Conservation (phyloP, 148 eudicot genomes). For the Fagopyrum homotropicum region DNA sequence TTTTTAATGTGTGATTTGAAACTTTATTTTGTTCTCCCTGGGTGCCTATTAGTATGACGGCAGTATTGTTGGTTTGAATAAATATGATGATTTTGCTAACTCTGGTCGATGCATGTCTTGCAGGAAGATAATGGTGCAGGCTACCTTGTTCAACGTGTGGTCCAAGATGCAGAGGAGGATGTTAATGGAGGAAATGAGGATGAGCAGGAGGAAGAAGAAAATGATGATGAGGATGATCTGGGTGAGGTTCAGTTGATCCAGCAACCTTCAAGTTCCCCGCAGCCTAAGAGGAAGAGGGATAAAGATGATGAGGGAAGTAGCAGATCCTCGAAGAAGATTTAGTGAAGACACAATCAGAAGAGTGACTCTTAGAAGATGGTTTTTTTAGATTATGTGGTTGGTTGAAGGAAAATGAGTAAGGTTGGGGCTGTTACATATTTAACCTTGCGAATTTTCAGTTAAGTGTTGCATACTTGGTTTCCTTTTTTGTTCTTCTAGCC, state of each 20-base stretch:
- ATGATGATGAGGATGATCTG: slow-evolving; percentile 47
- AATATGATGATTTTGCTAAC: not conserved
- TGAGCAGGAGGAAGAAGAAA: slow-evolving; percentile 42
- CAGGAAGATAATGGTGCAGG: slow-evolving; percentile 72
- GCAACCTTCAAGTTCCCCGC: slow-evolving; percentile 26
- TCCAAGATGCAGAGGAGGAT: slow-evolving; percentile 37
- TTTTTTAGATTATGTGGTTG: not conserved
- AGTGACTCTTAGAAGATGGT: not conserved
- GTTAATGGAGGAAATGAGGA: slow-evolving; percentile 46
- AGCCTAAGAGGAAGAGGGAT: slow-evolving; percentile 41
- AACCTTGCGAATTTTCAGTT: not conserved
- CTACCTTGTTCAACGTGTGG: slow-evolving; percentile 67
- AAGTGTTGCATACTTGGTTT: not conserved
- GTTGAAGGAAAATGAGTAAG: not conserved
- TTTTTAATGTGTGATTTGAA: not conserved
- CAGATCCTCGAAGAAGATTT: slow-evolving; percentile 51
- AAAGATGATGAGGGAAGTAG: slow-evolving; percentile 25
- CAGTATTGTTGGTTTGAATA: not conserved
- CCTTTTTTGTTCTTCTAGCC: slow-evolving; percentile 11
- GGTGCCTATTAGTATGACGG: not conserved
- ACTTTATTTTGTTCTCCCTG: not conserved
- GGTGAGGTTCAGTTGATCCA: slow-evolving; percentile 44
- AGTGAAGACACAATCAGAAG: slow-evolving; percentile 12
- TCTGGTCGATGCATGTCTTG: not conserved
- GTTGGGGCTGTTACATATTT: slow-evolving; percentile 7